Base-by-base conservation (phyloP, 768 basidiomycete genomes). In the Lactarius tabidus region DNA sequence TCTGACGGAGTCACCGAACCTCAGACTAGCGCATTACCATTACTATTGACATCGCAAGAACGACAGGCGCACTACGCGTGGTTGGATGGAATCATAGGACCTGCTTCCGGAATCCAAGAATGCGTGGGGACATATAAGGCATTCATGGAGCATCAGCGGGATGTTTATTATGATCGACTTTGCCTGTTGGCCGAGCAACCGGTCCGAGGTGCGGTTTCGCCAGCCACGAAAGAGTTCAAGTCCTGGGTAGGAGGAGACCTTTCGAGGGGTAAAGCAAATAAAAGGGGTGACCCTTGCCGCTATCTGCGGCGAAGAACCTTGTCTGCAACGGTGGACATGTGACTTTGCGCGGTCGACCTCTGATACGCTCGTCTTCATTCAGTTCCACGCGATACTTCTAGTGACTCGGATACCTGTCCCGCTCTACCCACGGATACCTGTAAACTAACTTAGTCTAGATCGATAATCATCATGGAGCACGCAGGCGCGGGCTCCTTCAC, bases 51-150 rank as follows among this genome's bases (percentile, higher is more conserved):
- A 9, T 65, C 74, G 61, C 69, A 71, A n/a, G 83, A 86, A 71
- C 82, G 85, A 38, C 72, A 75, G 59, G 80, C 77, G 29, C 75
- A 83, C 63, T 88, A 88, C 68, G 76, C 80, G 57, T 73, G 81
- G 31, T 74, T 88, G 43, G 79, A 82, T 64, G 77, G 75, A 66
- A 79, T 76, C 52, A 78, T 87, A 57, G 81, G 80, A 17, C 77
- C 79, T 63, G 75, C 79, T 23, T 62, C 71, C 36, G 80, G 80
- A 48, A 76, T 84, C 51, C 78, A 81, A 65, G 83, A 86, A 71
- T 78, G 76, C 52, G 77, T 80, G 63, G 84, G 82, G 26, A 79
- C 81, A 10, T 86, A 87, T 71, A 77, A 76, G 65, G 74, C 76
- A 57, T 78, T 80, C 68, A 85, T 84, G 84, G 75, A 80, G 60